Base-by-base conservation (phyloP, 177 flowering plant species). In the Tripterygium wilfordii region DNA sequence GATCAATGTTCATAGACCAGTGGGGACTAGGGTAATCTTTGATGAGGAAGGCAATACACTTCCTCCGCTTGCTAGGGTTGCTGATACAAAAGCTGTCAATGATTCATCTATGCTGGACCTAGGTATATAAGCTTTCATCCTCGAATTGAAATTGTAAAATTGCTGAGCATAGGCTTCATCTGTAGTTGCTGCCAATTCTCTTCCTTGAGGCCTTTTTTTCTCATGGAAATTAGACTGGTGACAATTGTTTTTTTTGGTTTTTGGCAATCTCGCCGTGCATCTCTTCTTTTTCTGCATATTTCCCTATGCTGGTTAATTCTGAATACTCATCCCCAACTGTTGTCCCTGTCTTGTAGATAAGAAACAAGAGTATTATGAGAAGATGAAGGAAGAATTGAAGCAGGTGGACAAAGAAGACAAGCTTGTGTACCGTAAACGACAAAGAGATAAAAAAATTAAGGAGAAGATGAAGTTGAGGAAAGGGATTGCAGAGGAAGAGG, bases 11-110 rank as follows among this genome's bases (percentile, higher is more conserved):
- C 75, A 86, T 48, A 76, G 82, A 54, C 99, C 99, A 29, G 58
- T 58, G 13, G 97, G 99, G 25, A 76, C 83, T 6, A 72, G 85
- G 56, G 69, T 76, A 21, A 85, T 84, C 30, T 89, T 82, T 68
- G 96, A 89, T 51, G 96, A 92, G 13, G 85, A 85, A 42, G 95
- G 96, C 54, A 76, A 80, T 41, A 48, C 77, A 23, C 68, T 70
- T 15, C 75, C 81, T 7, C 97, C 96, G 4, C 75, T 92, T 39
- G 94, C 92, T 5, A 73, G 59, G 23, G 36, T 82, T 30, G 85
- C 96, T 23, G 78, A 68, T 58, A 49, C 45, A 10, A 54, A 57
- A 6, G 58, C 55, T 42, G 64, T 24, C 10, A 49, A 67, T 44
- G 63, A 53, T 18, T 28, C 57, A 23, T 41, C 72, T 54, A 54